These are phyloP conservation scores for Austroboletus festivus DNA, from an alignment of 768 basidiomycete species.

Conservation along the genomic window DNA sequence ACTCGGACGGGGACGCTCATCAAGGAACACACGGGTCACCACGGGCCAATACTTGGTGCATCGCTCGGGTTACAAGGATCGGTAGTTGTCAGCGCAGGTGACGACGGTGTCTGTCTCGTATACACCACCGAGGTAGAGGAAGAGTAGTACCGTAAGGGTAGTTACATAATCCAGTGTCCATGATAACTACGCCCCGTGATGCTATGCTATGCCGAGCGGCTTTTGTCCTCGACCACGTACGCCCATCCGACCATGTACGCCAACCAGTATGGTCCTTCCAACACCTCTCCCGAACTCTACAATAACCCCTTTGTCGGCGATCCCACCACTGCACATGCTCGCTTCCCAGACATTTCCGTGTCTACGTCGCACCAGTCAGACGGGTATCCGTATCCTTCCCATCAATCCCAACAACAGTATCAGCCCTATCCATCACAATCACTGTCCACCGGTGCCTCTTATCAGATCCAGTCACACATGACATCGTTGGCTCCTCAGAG, in stretches of 20 bases:
- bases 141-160: not conserved
- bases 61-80: constrained; percentile 67
- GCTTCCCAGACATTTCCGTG: constrained; percentile 63
- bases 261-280: constrained; percentile 41
- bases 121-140: constrained; percentile 56
- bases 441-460: constrained; percentile 6
- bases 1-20: constrained; percentile 77
- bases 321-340: constrained; percentile 43
- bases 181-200: too few species aligned
- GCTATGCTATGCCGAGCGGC: not conserved
- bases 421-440: constrained; percentile 28
- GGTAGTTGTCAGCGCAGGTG: constrained; percentile 83
- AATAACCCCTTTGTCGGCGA: constrained; percentile 73
- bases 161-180: constrained; percentile 22
- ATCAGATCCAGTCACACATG: constrained; percentile 18
- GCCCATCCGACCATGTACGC: constrained; percentile 35
- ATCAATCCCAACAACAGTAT: constrained; percentile 25
- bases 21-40: constrained; percentile 81
- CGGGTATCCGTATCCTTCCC: too few species aligned
- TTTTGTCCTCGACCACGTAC: constrained; percentile 13
- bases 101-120: constrained; percentile 85
- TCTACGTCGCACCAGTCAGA: constrained; percentile 9
- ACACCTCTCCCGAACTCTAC: constrained; percentile 30
- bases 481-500: constrained; percentile 17
- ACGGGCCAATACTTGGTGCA: constrained; percentile 70